Conservation (phyloP, 2,329 filamentous ascomycete genomes). For the Verticillium albo-atrum region DNA sequence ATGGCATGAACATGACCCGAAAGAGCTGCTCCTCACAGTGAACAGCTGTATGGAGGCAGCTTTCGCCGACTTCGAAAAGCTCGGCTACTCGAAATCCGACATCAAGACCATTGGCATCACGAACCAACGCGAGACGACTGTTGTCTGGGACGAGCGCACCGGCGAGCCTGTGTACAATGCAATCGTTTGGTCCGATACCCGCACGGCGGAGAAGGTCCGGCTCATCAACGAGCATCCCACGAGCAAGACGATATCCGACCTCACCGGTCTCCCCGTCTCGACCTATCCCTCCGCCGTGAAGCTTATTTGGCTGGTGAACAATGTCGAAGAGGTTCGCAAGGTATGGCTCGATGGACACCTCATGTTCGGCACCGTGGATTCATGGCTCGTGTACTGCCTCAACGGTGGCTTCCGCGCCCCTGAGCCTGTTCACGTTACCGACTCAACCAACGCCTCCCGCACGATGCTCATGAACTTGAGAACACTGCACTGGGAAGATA, state of each 20-base stretch:
- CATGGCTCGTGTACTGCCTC: slow-evolving; percentile 82
- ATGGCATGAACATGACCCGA: slow-evolving; percentile 87
- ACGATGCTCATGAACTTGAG: slow-evolving; percentile 94
- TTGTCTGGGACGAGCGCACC: slow-evolving; percentile 78
- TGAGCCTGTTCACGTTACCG: slow-evolving; percentile 70
- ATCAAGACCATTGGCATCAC: slow-evolving; percentile 82
- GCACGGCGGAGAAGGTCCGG: slow-evolving; percentile 67
- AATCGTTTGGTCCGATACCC: slow-evolving; percentile 86
- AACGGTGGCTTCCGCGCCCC: slow-evolving; percentile 62
- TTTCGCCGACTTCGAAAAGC: slow-evolving; percentile 63
- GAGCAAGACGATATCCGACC: slow-evolving; percentile 25
- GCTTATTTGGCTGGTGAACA: slow-evolving; percentile 74
- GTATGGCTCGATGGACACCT: slow-evolving; percentile 74
- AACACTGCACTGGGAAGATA: slow-evolving; percentile 74
- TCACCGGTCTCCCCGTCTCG: slow-evolving; percentile 79
- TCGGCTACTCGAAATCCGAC: slow-evolving; percentile 61
- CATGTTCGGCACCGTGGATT: slow-evolving; percentile 82
- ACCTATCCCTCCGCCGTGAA: slow-evolving; percentile 88
- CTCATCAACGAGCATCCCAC: slow-evolving; percentile 42
- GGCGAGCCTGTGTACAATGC: slow-evolving; percentile 80
- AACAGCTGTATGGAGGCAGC: slow-evolving; percentile 76
- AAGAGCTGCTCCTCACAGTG: slow-evolving; percentile 70
- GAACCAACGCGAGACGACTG: slow-evolving; percentile 83
- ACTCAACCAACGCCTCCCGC: slow-evolving; percentile 81
- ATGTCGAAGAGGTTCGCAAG: slow-evolving; percentile 63